Evolutionary conservation across 192 early-diverging fungal species (phyloP), one percentile per base, ranked within the genome.

Genomic region (Gigaspora rosea): DNA sequence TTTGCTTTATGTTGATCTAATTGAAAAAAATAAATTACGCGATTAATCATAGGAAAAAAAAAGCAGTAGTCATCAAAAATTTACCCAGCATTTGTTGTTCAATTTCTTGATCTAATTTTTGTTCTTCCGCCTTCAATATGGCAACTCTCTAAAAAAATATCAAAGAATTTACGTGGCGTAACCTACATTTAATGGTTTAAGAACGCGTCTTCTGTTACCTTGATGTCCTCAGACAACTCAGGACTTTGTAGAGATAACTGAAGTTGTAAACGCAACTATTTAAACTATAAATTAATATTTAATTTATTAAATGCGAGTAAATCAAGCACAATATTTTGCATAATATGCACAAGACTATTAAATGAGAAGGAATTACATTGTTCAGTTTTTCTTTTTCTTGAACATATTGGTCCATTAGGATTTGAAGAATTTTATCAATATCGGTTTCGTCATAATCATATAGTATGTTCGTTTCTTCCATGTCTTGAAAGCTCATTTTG

Each of bases 101-200:
- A 22, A 71, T 52, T 71, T 71, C 68, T 52, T 52, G 20, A 52
- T 54, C 32, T 15, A 71, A 71, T 54, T 4, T 51, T 71, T 35
- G 68, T 51, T 71, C 68, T 51, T 71, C 68, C n/a, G 68, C 68
- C 50, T 33, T 71, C 12, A 71, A 35, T 15, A 51, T 18, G 13
- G 49, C 46, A 27, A 71, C 27, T 33, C 49, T 71, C 68, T 71
- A 71, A 13, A 63, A 63, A 33, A 35, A 63, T 0, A 35, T 13
- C 1, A 35, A 33, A 33, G 12, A 2, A 63, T 16, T 54, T 5
- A 9, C 10, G 18, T 41, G 18, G 16, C 18, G 16, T 46, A 6
- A 36, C 5, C 35, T 7, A 2, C 33, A n/a, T 65, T 9, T 8
- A 27, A 0, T 4, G 18, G 18, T 13, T 13, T 22, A 33, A 58